Evolutionary conservation across 2,329 filamentous ascomycete genomes (phyloP), one percentile per base, ranked within the genome.

Genomic region (Monosporascus sp.): DNA sequence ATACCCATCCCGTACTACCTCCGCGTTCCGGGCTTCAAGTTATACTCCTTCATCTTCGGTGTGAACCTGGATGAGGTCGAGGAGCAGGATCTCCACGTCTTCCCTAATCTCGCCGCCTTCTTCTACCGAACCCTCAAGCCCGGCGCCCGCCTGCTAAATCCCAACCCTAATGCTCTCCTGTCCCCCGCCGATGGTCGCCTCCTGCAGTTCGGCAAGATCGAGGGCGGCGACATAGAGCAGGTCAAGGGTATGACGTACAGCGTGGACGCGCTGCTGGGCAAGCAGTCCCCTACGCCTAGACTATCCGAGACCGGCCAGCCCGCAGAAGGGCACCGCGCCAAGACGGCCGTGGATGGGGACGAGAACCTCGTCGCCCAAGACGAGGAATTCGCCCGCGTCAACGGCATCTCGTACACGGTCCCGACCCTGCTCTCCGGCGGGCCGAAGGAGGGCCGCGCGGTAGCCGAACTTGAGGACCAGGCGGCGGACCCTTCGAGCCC

Each of bases 181-280:
- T 94, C 91, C 1, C 95, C 94, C 1, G 85, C 94, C 5, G 94
- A 99, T 69, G 94, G 94, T 47, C 88, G 88, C 58, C 81, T 99
- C 46, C 81, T 99, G 26, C 93, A 97, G 64, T 97, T 91, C 63
- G 94, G 94, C 11, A 86, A 85, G 62, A 97, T 99, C 53, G 88
- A 95, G 65, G 85, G 92, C 64, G 92, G 93, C 48, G 91, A 97
- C 66, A 95, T 99, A 44, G 94, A 99, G 70, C 94, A 99, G 74
- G 93, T 99, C 59, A 99, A 99, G 74, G 94, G 94, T 55, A 94
- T 99, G 80, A 99, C 94, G 1, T 99, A 99, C 73, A 96, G 87
- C 60, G 82, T 99, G 52, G 94, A 99, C 68, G 92, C 94, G 7
- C 80, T 99, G 2, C 80, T 99, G 2, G 94, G 94, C 50, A 85